These are phyloP conservation scores for Aspergillus tubingensis DNA, from an alignment of 2,329 filamentous ascomycete species.

Conservation along the genomic window DNA sequence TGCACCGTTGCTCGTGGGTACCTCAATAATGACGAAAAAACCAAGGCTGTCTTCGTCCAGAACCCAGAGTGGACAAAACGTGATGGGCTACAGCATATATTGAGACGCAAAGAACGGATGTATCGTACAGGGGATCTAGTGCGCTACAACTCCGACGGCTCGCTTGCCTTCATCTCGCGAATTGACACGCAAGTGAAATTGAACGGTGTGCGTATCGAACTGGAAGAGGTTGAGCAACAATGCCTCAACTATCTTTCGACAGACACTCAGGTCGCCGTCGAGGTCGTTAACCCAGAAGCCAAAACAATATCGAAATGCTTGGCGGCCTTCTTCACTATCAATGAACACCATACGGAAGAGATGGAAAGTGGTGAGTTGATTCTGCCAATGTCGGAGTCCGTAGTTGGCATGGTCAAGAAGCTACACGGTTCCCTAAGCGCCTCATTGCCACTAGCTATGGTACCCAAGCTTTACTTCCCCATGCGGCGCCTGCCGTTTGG, in stretches of 20 bases:
- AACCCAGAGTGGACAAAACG: constrained; percentile 35
- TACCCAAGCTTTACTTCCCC: constrained; percentile 48
- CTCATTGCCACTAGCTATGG: constrained; percentile 45
- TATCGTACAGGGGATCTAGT: constrained; percentile 44
- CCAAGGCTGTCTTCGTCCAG: constrained; percentile 36
- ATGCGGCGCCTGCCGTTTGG: constrained; percentile 44
- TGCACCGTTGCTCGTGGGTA: constrained; percentile 50
- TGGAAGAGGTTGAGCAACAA: constrained; percentile 50
- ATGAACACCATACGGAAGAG: constrained; percentile 7
- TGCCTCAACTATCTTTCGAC: constrained; percentile 39
- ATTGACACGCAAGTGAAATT: constrained; percentile 43
- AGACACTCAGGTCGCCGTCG: constrained; percentile 46
- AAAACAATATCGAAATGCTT: constrained; percentile 34
- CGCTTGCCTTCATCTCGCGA: constrained; percentile 36
- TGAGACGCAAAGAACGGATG: constrained; percentile 33
- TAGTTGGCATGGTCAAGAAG: constrained; percentile 26
- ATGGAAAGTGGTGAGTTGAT: constrained; percentile 17
- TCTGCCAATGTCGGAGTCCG: constrained; percentile 27
- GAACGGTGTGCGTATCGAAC: constrained; percentile 48
- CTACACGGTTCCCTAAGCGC: constrained; percentile 30
- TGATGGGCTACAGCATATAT: constrained; percentile 21
- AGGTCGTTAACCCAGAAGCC: constrained; percentile 40
- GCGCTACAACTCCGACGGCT: constrained; percentile 38
- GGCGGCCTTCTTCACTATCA: constrained; percentile 38
- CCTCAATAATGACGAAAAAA: constrained; percentile 40